Percentiles rank a stretch among this genome's conserved stretches.
These are phyloP conservation scores for Eucalyptus melliodora DNA, from an alignment of 345 rosid species.

Conservation along the genomic window DNA sequence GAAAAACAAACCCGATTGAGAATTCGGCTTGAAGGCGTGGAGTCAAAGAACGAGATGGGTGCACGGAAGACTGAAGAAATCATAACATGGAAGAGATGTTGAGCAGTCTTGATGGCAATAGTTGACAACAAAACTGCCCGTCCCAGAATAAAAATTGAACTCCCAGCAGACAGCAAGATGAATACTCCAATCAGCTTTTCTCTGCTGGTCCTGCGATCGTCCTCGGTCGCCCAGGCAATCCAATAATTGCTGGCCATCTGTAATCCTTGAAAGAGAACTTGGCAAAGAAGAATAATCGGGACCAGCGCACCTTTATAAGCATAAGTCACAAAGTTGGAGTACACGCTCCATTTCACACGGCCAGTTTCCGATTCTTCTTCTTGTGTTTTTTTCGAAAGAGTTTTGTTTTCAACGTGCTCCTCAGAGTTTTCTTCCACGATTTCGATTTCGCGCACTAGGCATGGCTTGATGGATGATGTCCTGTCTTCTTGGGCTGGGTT, in stretches of 20 bases:
- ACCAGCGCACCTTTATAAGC: constrained; percentile 8
- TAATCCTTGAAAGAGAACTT: constrained; percentile 37
- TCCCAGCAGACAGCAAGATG: constrained; percentile 41
- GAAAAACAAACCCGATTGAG: constrained; percentile 1
- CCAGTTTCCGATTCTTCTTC: constrained; percentile 48
- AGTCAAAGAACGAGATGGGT: constrained; percentile 54
- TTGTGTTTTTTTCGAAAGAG: neutral
- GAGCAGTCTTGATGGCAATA: constrained; percentile 54
- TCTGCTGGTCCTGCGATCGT: constrained; percentile 5
- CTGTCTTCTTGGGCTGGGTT: constrained; percentile 8
- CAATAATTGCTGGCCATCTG: constrained; percentile 68
- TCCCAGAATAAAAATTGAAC: constrained; percentile 57
- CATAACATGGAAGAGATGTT: constrained; percentile 46
- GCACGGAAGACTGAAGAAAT: constrained; percentile 48
- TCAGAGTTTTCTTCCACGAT: constrained; percentile 18
- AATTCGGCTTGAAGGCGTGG: constrained; percentile 62
- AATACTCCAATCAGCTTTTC: constrained; percentile 35
- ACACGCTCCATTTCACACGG: constrained; percentile 54
- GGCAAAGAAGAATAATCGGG: constrained; percentile 1
- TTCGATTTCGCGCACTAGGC: constrained; percentile 14
- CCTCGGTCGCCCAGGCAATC: constrained; percentile 65
- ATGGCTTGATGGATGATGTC: neutral
- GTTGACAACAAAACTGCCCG: constrained; percentile 49
- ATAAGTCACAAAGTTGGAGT: constrained; percentile 35
- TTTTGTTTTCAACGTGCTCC: neutral